These are phyloP conservation scores for Syzygium syzygioides DNA, from an alignment of 441 rosid genomes.

Conservation along the genomic window DNA sequence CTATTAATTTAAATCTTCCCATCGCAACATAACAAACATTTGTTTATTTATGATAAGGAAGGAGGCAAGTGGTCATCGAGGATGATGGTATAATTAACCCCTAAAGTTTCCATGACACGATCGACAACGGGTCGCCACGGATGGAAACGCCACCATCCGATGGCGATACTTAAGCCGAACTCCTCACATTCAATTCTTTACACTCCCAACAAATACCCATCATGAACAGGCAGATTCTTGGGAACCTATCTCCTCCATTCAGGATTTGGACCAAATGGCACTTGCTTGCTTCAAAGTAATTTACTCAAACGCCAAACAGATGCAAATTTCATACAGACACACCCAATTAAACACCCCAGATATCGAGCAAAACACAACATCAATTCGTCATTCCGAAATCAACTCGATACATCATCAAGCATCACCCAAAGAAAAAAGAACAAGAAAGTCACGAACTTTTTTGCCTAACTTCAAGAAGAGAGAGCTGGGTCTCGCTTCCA, in stretches of 20 bases:
- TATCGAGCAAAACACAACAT: background rate
- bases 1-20: background rate
- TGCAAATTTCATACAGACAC: background rate
- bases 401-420: background rate
- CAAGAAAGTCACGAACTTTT: background rate
- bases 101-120: background rate
- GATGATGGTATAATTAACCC: background rate
- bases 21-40: rapidly evolving
- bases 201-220: background rate
- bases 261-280: background rate
- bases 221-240: background rate
- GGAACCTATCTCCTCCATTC: background rate
- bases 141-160: background rate
- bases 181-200: background rate
- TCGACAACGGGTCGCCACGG: background rate
- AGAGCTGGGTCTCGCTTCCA: background rate
- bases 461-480: background rate
- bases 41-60: background rate
- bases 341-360: background rate
- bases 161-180: background rate
- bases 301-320: background rate
- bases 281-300: background rate
- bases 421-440: background rate
- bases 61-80: background rate
- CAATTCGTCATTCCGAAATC: background rate